These are phyloP conservation scores for Chiua sp. DNA, from an alignment of 1,284 basidiomycete species.

Conservation along the genomic window DNA sequence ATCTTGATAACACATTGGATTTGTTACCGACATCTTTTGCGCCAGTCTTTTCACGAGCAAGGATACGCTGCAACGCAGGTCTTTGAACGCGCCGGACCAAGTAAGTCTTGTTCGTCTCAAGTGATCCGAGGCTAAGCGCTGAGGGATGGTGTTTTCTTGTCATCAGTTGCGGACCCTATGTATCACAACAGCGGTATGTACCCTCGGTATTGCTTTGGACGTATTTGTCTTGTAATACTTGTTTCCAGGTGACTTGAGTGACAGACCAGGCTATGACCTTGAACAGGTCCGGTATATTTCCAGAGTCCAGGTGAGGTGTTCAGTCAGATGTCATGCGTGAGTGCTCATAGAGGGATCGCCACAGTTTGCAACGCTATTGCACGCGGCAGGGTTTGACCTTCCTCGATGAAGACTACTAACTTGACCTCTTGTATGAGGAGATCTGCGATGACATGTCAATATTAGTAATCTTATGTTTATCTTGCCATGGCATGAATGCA, in stretches of 20 bases:
- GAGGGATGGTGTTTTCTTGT: neutral
- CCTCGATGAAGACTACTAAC: conserved; percentile 7
- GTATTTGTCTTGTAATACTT: neutral
- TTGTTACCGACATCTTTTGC: too few species aligned
- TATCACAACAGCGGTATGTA: neutral
- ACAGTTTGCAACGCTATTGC: conserved; percentile 59
- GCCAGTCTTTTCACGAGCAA: conserved; percentile 77
- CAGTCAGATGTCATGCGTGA: neutral
- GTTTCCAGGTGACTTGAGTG: conserved; percentile 68
- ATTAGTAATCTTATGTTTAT: conserved; percentile 20
- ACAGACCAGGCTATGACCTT: conserved; percentile 80
- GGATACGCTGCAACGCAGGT: conserved; percentile 85
- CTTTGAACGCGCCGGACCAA: conserved; percentile 83
- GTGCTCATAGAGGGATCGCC: neutral
- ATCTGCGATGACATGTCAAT: conserved; percentile 47
- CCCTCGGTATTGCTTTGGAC: too few species aligned
- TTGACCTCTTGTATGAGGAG: conserved; percentile 34
- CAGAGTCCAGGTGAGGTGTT: conserved; percentile 75
- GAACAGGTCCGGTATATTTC: conserved; percentile 78
- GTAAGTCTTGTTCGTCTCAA: conserved; percentile 48
- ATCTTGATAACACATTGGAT: too few species aligned
- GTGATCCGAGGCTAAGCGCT: neutral
- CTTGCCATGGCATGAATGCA: conserved; percentile 4
- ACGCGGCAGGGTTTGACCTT: conserved; percentile 57
- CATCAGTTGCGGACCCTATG: neutral